Evolutionary conservation across 768 basidiomycete species (phyloP), one percentile per base, ranked within the genome.

Genomic region (Strobilomyces echinocephalus): DNA sequence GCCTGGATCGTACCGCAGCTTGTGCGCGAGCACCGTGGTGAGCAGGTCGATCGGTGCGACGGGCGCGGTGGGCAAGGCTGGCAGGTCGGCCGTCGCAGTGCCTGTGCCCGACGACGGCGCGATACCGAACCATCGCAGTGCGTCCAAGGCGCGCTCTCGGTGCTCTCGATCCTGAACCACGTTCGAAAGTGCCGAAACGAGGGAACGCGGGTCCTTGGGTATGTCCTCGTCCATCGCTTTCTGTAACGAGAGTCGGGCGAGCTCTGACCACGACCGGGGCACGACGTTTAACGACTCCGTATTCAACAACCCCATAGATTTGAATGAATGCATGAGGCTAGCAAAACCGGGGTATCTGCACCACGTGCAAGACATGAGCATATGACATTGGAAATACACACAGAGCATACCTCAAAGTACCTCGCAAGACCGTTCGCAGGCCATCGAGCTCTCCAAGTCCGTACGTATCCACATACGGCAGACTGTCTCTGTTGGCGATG

Each of bases 291-390:
- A 49, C 2, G 59, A 30, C 6, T 53, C 49, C 1, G 57, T 54
- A 50, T 84, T 79, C 49, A 95, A 75, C 12, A 95, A 69, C 0
- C 93, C 93, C 24, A 92, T 72, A 8, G 67, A 57, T 39, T 79
- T 78, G 76, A 95, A 91, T 0, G 81, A 78, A 36, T 86, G 76
- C 78, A 97, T 83, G 18, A 92, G 69, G 4, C 74, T 69, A 2
- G 85, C 75, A 64, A 93, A 97, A 0, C 93, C 93, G 3, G 88
- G 86, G 67, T 97, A 95, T 65, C 91, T 91, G 62, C 49, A 4
- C 2, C 12, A 11, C 5, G 2, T 7, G 9, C 41, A 35, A 18
- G 26, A 12, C 7, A 5, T 46, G 16, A 1, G 31, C 14, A 4
- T 1, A 3, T 0, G 5, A 7, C n/a, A 0, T 8, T 11, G 34